Evolutionary conservation across 768 basidiomycete genomes (phyloP), one percentile per base, ranked within the genome.

Genomic region (Lactarius hatsudake): DNA sequence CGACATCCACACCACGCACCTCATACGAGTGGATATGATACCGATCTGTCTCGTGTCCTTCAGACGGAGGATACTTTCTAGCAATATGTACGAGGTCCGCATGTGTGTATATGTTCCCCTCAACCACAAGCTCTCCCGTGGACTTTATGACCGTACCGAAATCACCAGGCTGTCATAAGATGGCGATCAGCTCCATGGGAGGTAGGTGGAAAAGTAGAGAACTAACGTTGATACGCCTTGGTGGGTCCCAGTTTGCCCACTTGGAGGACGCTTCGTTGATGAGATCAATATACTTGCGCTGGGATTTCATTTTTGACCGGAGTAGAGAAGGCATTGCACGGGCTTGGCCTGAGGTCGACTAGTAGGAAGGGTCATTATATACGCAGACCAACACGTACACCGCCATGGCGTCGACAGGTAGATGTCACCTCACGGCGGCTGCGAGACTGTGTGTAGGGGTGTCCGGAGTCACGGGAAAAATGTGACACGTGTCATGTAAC

Each of bases 91-190:
- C 8, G 20, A 32, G 54, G 9, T 54, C 57, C 4, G 5, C 15
- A 26, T 63, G 66, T 17, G 17, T 34, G 36, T 67, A 67, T 23
- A 67, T 63, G 32, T 67, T 67, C 6, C 66, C 66, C 58, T 67
- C 66, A 6, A 53, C 28, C 3, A 20, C 28, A 42, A 63, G 43
- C 53, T 28, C 62, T 3, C 66, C 66, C 5, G 66, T 59, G 30
- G 36, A 45, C 36, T 45, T 63, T 30, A 55, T 23, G 62, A 67
- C 5, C 12, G 32, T 36, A 20, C 66, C 66, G 17, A 67, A 60
- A 18, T 67, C 66, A 13, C 66, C 66, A n/a, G 66, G 30, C 62
- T 67, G 34, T 45, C 43, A 10, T 51, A n/a, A 17, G 57, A 20
- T 2, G 26, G 23, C 1, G 6, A 13, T 51, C 32, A 45, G 28